Conservation (phyloP, 2,329 filamentous ascomycete genomes). For the Xylaria arbuscula region DNA sequence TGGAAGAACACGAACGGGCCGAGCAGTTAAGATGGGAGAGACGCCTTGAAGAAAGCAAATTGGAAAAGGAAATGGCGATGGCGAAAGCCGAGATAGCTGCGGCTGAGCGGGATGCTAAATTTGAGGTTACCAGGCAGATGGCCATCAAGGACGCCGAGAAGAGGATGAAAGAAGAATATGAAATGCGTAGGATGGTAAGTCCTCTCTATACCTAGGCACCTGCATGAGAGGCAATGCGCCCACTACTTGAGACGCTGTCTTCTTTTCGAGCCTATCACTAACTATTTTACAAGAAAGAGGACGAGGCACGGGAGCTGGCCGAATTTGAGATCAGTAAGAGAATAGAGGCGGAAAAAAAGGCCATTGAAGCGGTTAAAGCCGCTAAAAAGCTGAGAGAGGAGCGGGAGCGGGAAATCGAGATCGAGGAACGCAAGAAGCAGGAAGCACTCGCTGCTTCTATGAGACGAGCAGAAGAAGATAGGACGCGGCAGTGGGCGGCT, state of each 20-base stretch:
- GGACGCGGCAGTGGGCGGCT: slow-evolving; percentile 26
- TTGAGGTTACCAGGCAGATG: slow-evolving; percentile 16
- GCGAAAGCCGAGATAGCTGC: slow-evolving; percentile 19
- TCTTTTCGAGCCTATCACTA: neutral
- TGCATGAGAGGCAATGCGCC: neutral
- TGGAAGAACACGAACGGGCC: slow-evolving; percentile 27
- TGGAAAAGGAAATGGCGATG: slow-evolving; percentile 20
- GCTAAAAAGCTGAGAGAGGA: slow-evolving; percentile 23
- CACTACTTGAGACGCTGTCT: neutral
- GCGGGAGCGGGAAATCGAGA: slow-evolving; percentile 16
- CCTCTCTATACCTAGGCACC: neutral
- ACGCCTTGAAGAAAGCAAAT: slow-evolving; percentile 24
- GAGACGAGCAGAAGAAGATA: slow-evolving; percentile 26
- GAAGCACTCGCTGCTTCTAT: slow-evolving; percentile 16
- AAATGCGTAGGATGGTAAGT: slow-evolving; percentile 25
- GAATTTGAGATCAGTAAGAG: slow-evolving; percentile 20
- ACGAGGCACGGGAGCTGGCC: slow-evolving; percentile 16
- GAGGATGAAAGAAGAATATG: slow-evolving; percentile 27
- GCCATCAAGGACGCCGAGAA: slow-evolving; percentile 24
- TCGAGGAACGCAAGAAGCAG: slow-evolving; percentile 18
- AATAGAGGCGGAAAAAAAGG: slow-evolving; percentile 24
- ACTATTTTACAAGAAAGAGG: slow-evolving; percentile 22
- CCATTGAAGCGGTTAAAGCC: slow-evolving; percentile 20
- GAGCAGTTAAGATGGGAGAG: slow-evolving; percentile 28
- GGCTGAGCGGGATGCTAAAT: slow-evolving; percentile 21